phyloP scores from a whole-genome alignment of 1,139 yeast species.

The Zygotorulaspora mrakii region DNA sequence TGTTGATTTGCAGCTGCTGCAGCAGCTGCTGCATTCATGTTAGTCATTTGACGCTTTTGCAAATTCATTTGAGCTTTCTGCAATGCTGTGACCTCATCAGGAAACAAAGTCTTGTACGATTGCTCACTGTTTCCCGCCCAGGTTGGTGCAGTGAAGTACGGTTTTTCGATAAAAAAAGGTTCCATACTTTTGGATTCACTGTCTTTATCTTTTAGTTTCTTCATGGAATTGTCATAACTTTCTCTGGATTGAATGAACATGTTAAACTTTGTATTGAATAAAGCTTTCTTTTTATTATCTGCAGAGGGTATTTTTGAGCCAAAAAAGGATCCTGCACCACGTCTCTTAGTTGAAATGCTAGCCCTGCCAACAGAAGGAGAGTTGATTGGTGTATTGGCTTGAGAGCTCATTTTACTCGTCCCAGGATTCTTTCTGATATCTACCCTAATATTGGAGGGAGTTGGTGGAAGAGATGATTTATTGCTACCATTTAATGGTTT shows the following conservation, averaged over 20 bases:
- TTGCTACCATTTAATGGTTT: constrained; percentile 20
- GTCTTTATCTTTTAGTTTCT: constrained; percentile 19
- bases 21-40: constrained; percentile 22
- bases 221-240: constrained; percentile 38
- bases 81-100: constrained; percentile 35
- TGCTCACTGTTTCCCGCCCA: constrained; percentile 65
- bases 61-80: constrained; percentile 32
- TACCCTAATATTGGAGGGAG: constrained; percentile 24
- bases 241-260: constrained; percentile 45
- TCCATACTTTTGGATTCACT: constrained; percentile 24
- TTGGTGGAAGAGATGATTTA: constrained; percentile 21
- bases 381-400: constrained; percentile 19
- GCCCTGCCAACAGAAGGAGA: constrained; percentile 19
- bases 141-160: constrained; percentile 75
- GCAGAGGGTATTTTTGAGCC: constrained; percentile 44
- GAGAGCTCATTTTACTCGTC: constrained; percentile 13
- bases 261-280: constrained; percentile 51
- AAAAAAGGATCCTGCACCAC: constrained; percentile 30
- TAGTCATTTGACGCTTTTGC: constrained; percentile 35
- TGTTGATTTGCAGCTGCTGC: constrained; percentile 26
- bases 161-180: constrained; percentile 50
- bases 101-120: constrained; percentile 48
- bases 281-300: constrained; percentile 35
- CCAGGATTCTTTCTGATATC: constrained; percentile 22
- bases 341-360: constrained; percentile 28